These are phyloP conservation scores for Cryptomeria japonica DNA, from an alignment of 75 land plant genomes.

Conservation along the genomic window DNA sequence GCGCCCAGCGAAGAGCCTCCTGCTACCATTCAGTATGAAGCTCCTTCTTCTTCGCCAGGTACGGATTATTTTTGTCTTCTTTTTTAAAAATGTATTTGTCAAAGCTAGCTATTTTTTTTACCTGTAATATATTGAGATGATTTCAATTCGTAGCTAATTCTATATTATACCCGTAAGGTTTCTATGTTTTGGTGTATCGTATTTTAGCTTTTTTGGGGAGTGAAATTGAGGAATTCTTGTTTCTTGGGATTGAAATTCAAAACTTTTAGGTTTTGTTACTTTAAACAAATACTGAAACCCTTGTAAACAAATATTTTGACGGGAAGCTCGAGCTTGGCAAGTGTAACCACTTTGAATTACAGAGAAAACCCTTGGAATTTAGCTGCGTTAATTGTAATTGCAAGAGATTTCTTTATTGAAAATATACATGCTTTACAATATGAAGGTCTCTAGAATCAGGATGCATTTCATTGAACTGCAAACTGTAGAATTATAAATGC, in stretches of 20 bases:
- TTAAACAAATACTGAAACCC: neutral
- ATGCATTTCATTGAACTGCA: neutral
- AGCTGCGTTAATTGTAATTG: neutral
- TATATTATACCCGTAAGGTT: neutral
- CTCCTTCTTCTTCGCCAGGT: constrained; percentile 3
- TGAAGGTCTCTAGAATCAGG: neutral
- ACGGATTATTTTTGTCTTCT: neutral
- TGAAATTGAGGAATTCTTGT: neutral
- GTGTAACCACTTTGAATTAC: neutral
- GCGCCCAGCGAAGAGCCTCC: neutral
- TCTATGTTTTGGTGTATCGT: neutral
- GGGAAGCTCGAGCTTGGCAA: neutral
- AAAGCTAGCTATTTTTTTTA: neutral
- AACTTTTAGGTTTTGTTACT: neutral
- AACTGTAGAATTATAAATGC: neutral
- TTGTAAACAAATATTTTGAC: neutral
- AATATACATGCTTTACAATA: neutral
- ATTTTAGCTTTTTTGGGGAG: neutral
- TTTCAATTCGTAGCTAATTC: neutral
- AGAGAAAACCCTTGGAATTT: neutral
- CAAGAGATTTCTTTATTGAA: neutral
- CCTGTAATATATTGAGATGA: neutral
- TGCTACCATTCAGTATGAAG: neutral
- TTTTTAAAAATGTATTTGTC: neutral
- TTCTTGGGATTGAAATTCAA: neutral